Base-by-base conservation (phyloP, 1,284 basidiomycete genomes). In the Inonotus hispidus region DNA sequence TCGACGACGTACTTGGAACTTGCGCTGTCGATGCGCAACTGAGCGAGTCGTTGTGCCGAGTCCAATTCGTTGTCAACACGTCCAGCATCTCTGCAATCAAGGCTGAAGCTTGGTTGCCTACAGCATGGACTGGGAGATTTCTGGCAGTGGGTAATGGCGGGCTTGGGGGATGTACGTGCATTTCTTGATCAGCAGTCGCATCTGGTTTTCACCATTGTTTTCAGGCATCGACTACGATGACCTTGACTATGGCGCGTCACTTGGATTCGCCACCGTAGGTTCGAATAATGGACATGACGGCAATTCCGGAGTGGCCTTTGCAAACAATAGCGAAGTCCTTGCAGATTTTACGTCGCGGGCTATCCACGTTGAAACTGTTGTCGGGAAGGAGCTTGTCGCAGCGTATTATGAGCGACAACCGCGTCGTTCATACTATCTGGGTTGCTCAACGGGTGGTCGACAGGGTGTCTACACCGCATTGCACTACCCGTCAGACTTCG, bases 261-360 rank as follows among this genome's bases (percentile, higher is more conserved):
- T 71, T 3, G 65, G 68, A 25, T 67, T 67, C 57, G 70, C 70
- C 2, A 64, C 67, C 8, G 61, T 71, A 32, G 70, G 64, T 3
- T 65, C 69, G 1, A 68, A 73, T 63, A 71, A 69, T 49, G 71
- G 71, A 4, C 70, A 71, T 62, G 69, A 71, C 49, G 71, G 71
- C 2, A 55, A 63, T n/a, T 59, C 52, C 16, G 69, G 68, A 1
- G 10, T 21, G 6, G 32, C 63, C 5, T 70, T 72, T 56, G 58
- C 68, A 2, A 63, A 69, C 25, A 63, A 68, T 21, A 63, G 66
- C 10, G 67, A 72, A 56, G 66, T 69, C 2, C 46, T 72, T 35
- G 65, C 62, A 27, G 71, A 73, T 58, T 72, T 68, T 62, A 67
- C 70, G 0, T 67, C 61, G 46, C 70, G 72, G 25, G 63, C 71